Evolutionary conservation across 164 flowering plant species (phyloP), one percentile per base, ranked within the genome.

Genomic region (Kingdonia uniflora): DNA sequence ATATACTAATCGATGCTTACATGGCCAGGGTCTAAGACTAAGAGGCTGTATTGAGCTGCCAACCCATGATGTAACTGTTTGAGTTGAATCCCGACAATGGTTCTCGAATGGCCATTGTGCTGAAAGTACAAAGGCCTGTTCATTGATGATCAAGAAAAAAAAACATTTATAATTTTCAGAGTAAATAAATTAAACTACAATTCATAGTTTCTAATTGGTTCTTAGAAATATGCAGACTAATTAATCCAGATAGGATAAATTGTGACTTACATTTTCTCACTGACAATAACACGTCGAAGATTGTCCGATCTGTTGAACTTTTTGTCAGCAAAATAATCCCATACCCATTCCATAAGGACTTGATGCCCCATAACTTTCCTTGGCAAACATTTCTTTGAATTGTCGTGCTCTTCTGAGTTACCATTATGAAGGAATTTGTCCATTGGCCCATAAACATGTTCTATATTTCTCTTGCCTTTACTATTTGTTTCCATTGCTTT

Each of bases 51-150:
- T 42, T 71, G 80, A 43, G 49, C 23, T 38, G 68, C 71, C 63
- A 26, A 65, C 45, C 80, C 78, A 49, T 63, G 68, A 11, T 25
- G 42, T 59, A 65, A 70, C 58, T 55, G 71, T 61, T 63, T 84
- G 47, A 55, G 68, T 70, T 90, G 95, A 66, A 90, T 78, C 45
- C 97, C 97, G 41, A 87, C 71, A 55, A 90, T 85, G 39, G 95
- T 90, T 71, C 96, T 76, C 51, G 97, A 87, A 62, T 87, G 97
- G 37, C 97, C 97, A 60, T 81, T 73, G 66, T 90, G 96, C 65
- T 87, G 96, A 60, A 90, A 90, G 67, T 84, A 90, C 73, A 90
- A 75, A 39, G 95, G 96, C 78, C 95, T 90, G 80, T 55, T 58
- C 54, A 46, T 46, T 19, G 55, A 42, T 24, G 35, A 42, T 45